Evolutionary conservation across 768 basidiomycete genomes (phyloP).

Genomic region (Wakefieldia striispora): DNA sequence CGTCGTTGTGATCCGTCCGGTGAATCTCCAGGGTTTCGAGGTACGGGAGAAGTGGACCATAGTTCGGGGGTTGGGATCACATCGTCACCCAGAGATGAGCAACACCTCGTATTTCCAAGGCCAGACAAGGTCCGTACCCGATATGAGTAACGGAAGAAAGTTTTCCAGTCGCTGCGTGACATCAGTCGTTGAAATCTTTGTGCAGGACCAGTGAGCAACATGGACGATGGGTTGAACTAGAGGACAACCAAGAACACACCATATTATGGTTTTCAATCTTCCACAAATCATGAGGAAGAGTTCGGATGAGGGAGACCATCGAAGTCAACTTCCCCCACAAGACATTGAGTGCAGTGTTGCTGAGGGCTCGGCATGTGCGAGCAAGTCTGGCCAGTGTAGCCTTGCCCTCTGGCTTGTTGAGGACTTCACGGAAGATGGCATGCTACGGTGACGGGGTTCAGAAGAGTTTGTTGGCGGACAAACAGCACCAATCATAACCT

Average conservation of each 20-base stretch:
- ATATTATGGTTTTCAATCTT: constrained; percentile 5
- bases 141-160: constrained; percentile 27
- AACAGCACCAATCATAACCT: no score
- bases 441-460: no score
- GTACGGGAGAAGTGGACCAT: constrained; percentile 22
- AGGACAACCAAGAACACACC: constrained; percentile 4
- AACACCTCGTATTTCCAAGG: background rate
- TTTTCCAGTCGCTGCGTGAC: constrained; percentile 26
- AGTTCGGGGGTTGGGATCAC: constrained; percentile 21
- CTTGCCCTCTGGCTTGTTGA: background rate
- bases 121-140: constrained; percentile 16
- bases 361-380: constrained; percentile 24
- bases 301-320: constrained; percentile 19
- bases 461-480: no score
- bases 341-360: constrained; percentile 20
- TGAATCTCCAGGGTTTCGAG: constrained; percentile 10
- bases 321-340: constrained; percentile 23
- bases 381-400: constrained; percentile 23
- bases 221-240: background rate
- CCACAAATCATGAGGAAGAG: constrained; percentile 31
- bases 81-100: constrained; percentile 10
- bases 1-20: constrained; percentile 14
- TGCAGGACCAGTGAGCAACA: constrained; percentile 1
- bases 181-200: constrained; percentile 25
- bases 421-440: constrained; percentile 19